Base-by-base conservation (phyloP, 176 grass and related monocot genomes). In the Microstegium vimineum region DNA sequence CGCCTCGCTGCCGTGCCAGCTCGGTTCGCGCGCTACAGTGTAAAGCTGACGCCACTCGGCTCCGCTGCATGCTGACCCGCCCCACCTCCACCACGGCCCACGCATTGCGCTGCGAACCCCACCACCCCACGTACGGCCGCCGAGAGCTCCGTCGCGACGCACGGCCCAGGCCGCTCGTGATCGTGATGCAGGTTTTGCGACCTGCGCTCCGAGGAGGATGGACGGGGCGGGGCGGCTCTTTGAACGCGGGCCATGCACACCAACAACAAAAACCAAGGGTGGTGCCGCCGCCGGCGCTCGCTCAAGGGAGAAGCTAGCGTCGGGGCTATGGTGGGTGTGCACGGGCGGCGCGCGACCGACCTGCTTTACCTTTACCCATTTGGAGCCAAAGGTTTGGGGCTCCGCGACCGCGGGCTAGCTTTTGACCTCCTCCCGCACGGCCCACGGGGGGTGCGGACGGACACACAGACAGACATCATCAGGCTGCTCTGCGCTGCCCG, bases 1-100 rank as follows among this genome's bases (percentile, higher is more conserved):
- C 33, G 68, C 80, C 74, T 71, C 74, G 67, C 83, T 85, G 74
- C 83, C 67, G 75, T 56, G 79, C 73, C 64, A 36, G 79, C 56
- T 69, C 66, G 81, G 69, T 65, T 75, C 60, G 42, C 71, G 60
- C 60, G 41, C 69, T 75, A 75, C 81, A 84, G 69, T 62, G 17
- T 62, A 89, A 89, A 79, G 38, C 76, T 80, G 76, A 61, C 76
- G 75, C 31, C 28, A 18, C 60, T 28, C 6, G 23, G 13, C 38
- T 40, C 35, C 35, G 6, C 28, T 33, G 33, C 63, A 0, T 14
- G 66, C 74, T 30, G 67, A 38, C 1, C 1, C 33, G 32, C 27
- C 79, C 26, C 4, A 25, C 41, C 71, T 10, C 33, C 79, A 5
- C 66, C 33, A 37, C 20, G 31, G 63, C 33, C 22, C 66, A n/a